phyloP scores from a whole-genome alignment of 2,329 filamentous ascomycete genomes.

The Epichloe baconii region DNA sequence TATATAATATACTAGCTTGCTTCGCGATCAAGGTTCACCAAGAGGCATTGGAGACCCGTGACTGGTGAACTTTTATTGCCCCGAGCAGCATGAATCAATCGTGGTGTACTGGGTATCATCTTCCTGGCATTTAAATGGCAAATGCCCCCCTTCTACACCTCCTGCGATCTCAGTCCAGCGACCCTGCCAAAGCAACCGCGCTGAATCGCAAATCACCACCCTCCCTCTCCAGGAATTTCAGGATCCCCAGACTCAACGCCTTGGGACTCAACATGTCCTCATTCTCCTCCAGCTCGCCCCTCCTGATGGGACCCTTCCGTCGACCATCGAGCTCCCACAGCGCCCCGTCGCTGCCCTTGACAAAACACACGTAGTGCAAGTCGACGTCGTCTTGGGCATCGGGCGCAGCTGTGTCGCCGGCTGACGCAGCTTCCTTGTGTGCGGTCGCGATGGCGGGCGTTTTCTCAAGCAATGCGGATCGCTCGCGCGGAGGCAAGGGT shows the following conservation, averaged over 20 bases:
- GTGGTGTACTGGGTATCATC: too few relatives aligned
- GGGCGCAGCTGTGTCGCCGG: constrained; percentile 69
- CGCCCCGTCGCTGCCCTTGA: constrained; percentile 55
- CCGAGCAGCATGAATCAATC: too few relatives aligned
- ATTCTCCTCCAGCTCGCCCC: constrained; percentile 40
- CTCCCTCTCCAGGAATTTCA: constrained; percentile 43
- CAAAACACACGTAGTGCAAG: constrained; percentile 91
- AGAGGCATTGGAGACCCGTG: too few relatives aligned
- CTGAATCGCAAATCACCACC: constrained; percentile 45
- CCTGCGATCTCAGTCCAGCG: constrained; percentile 27
- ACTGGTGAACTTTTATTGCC: too few relatives aligned
- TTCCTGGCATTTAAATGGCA: not conserved
- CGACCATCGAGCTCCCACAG: constrained; percentile 50
- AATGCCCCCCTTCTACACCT: too few relatives aligned
- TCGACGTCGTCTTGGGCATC: constrained; percentile 71
- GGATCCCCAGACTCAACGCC: constrained; percentile 56
- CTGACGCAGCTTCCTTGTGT: constrained; percentile 62
- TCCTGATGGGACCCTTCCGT: constrained; percentile 41
- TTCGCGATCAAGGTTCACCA: too few relatives aligned
- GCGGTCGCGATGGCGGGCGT: constrained; percentile 63
- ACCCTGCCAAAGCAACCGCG: constrained; percentile 40
- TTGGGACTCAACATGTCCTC: constrained; percentile 66
- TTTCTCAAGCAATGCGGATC: constrained; percentile 65
- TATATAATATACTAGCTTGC: too few relatives aligned
- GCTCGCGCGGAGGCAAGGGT: constrained; percentile 48